Conservation (phyloP, 108 stramenopile species). For the Heterococcus sp. region DNA sequence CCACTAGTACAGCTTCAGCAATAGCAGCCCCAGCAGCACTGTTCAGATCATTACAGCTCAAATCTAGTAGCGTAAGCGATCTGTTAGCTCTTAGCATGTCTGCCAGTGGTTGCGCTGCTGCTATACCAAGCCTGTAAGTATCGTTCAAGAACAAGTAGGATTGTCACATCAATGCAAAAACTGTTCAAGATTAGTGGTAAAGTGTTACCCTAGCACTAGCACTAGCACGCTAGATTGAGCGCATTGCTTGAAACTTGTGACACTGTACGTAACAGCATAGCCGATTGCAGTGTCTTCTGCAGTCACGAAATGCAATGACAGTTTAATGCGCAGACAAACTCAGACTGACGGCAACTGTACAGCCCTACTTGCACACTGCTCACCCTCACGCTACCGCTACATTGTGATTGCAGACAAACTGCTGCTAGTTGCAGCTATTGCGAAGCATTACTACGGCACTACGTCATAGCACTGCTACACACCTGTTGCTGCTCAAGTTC, state of each 20-base stretch:
- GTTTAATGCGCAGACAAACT: neutral
- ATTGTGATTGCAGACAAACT: too few relatives aligned
- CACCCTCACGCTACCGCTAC: too few relatives aligned
- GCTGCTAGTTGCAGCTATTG: too few relatives aligned
- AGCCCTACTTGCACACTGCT: too few relatives aligned
- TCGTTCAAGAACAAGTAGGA: neutral
- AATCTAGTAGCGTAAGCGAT: conserved; percentile 8
- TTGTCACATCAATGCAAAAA: neutral
- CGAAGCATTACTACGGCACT: too few relatives aligned
- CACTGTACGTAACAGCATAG: too few relatives aligned
- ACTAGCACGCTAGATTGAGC: neutral
- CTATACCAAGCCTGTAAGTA: neutral
- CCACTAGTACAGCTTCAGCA: neutral
- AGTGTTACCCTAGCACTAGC: neutral
- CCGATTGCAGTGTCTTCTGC: neutral
- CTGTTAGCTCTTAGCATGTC: conserved; percentile 21
- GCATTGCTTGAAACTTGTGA: too few relatives aligned
- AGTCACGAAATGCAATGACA: neutral
- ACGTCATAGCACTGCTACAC: neutral
- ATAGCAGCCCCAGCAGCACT: neutral
- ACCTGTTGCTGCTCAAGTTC: neutral
- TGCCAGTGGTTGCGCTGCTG: conserved; percentile 1
- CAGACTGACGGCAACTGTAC: neutral
- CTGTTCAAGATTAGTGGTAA: neutral
- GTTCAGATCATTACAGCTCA: conserved; percentile 19